Evolutionary conservation across 768 basidiomycete species (phyloP), one percentile per base, ranked within the genome.

Genomic region (Collybia nuda): DNA sequence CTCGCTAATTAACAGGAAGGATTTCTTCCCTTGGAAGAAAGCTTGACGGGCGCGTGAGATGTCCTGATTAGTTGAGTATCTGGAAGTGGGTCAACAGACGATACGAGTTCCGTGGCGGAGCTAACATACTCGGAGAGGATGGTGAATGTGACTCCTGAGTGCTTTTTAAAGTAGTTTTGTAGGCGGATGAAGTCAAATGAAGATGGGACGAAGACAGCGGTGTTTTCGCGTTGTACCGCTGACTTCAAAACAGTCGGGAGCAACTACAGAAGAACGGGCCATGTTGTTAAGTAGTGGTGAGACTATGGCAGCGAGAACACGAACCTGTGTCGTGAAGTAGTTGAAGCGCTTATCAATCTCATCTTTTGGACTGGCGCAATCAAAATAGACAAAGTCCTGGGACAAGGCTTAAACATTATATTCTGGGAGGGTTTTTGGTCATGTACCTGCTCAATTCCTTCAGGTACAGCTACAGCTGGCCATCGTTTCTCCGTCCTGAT

Each of bases 141-240:
- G 3, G 88, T 71, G 63, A 89, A 96, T 1, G 84, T 80, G 28
- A 90, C 75, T 14, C 83, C 81, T 9, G 78, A 73, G 51, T 79
- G 72, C 66, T 90, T 92, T 47, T 84, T 80, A 71, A 98, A 85
- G 68, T 91, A 76, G 52, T 94, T 93, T 52, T 90, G 88, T 7
- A 99, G 76, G 18, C 93, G 83, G 50, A 98, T 90, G 64, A 95
- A 98, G 69, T 98, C 97, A 64, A 96, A 95, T 45, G 95, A 98
- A 0, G 93, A 95, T 0, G 97, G 94, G 15, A 99, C 74, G 64
- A 98, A 90, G 55, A 98, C 77, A 44, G 86, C 79, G 0, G 94
- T 93, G 64, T 93, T 93, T 22, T 83, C 76, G 56, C 93, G 92
- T 68, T 92, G 90, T 5, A 98, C 92, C 0, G 97, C 97, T 2